A percentile compares a stretch with the other conserved stretches of the same genome.
phyloP scores from a whole-genome alignment of 257 asterid species.

The Coffea eugenioides region DNA sequence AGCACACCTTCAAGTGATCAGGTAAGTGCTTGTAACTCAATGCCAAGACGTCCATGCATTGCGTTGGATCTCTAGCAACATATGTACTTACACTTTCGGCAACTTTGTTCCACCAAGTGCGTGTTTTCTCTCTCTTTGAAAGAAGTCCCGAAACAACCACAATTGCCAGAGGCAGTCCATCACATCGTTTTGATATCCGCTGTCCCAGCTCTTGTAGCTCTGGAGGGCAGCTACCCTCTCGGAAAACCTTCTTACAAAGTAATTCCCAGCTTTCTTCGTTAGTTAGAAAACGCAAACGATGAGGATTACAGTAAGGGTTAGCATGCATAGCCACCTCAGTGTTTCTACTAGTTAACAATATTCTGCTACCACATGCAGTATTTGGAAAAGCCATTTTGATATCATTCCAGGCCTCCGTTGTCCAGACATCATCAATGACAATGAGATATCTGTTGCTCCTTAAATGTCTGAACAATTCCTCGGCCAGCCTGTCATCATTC shows the following conservation, averaged over 20 bases:
- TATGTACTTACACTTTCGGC: background rate
- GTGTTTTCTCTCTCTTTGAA: background rate
- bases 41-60: constrained; percentile 7
- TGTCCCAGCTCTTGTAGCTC: constrained; percentile 10
- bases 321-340: constrained; percentile 5
- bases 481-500: constrained; percentile 7
- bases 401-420: constrained; percentile 12
- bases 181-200: background rate
- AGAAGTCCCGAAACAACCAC: constrained; percentile 15
- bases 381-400: constrained; percentile 10
- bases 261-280: constrained; percentile 16
- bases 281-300: constrained; percentile 6
- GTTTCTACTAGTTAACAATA: constrained; percentile 11
- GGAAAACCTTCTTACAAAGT: constrained; percentile 15
- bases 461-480: background rate
- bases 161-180: constrained; percentile 5
- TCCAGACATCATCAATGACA: constrained; percentile 13
- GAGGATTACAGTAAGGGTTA: constrained; percentile 2
- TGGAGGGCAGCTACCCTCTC: background rate
- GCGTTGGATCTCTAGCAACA: background rate
- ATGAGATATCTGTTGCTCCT: constrained; percentile 5
- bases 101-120: constrained; percentile 7
- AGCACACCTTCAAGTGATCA: constrained; percentile 17
- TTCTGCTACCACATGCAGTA: constrained; percentile 7
- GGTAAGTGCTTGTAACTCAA: constrained; percentile 19